Base-by-base conservation (phyloP, 1,284 basidiomycete genomes). In the Meripilus lineatus region DNA sequence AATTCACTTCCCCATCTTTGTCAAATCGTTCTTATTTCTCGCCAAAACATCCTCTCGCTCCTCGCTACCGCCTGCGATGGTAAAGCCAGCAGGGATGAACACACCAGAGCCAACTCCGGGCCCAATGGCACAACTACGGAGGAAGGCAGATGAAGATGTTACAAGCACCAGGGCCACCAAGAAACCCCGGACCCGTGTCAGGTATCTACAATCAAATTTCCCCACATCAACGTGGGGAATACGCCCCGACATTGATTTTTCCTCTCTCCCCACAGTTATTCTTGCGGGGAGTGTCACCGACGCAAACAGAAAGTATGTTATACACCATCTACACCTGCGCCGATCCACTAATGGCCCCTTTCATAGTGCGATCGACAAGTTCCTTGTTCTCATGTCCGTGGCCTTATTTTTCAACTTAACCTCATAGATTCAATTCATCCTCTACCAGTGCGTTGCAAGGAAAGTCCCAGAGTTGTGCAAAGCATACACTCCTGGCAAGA, bases 381-480 rank as follows among this genome's bases (percentile, higher is more conserved):
- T 45, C 86, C 87, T 25, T 89, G 87, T 58, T 82, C 84, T 48
- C 87, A 89, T 75, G 84, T 88, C 51, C 28, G 28, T 30, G 48
- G 77, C 23, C 32, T 20, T 37, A 45, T 39, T 37, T 48, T 30
- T 24, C 23, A 32, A 40, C 51, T 52, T 24, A 48, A 34, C 34
- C 40, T 36, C 33, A 47, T 45, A 15, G 24, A 14, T 18, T 14
- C 10, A 38, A 15, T 11, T 24, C 30, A 21, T 43, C 24, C 45
- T 15, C 42, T 39, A 44, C 15, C 50, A 89, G 84, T 90, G 87
- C 53, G 65, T 89, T 49, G 80, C 87, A 46, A 78, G 88, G 54
- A 89, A 88, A 61, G 86, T 90, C 0, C 86, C 86, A 22, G 86
- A 90, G 49, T 68, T 90, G 32, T 90, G 87, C 69, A 87, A 86